Evolutionary conservation across 176 grass and related monocot genomes (phyloP).

Genomic region (Themeda triandra): DNA sequence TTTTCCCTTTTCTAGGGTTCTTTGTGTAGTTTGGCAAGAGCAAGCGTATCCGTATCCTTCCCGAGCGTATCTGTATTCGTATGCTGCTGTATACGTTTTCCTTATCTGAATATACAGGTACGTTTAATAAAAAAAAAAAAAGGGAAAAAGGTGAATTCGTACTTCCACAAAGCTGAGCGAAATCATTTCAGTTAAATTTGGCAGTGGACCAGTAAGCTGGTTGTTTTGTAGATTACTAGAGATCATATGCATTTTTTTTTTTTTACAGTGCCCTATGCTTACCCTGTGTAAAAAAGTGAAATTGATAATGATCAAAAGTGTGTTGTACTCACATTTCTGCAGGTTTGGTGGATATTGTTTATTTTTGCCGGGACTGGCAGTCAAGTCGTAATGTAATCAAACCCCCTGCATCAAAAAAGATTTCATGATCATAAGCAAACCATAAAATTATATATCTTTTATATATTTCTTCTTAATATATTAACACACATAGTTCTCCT

Average conservation of each 20-base stretch:
- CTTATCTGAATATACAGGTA: too few species aligned
- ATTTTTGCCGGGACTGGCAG: constrained; percentile 58
- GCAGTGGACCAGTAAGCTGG: constrained; percentile 46
- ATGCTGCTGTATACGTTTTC: too few species aligned
- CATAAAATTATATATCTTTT: too few species aligned
- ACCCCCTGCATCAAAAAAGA: constrained; percentile 33
- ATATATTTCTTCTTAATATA: too few species aligned
- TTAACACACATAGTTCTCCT: too few species aligned
- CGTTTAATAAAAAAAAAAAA: too few species aligned
- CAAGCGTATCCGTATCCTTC: too few species aligned
- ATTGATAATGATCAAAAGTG: neutral
- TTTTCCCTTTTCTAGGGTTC: too few species aligned
- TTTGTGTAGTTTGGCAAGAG: too few species aligned
- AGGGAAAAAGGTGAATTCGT: too few species aligned
- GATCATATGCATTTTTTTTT: constrained; percentile 30
- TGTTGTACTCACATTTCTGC: constrained; percentile 58
- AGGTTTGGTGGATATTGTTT: constrained; percentile 55
- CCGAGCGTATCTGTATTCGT: too few species aligned
- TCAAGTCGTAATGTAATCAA: constrained; percentile 49
- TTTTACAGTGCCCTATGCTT: neutral
- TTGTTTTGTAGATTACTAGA: constrained; percentile 73
- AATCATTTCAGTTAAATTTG: constrained; percentile 59
- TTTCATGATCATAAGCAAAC: neutral
- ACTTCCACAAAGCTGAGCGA: neutral
- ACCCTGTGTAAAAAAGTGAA: neutral